A percentile compares a stretch with the other conserved stretches of the same genome.
Conservation (phyloP, 768 basidiomycete genomes). For the Lactarius quietus region DNA sequence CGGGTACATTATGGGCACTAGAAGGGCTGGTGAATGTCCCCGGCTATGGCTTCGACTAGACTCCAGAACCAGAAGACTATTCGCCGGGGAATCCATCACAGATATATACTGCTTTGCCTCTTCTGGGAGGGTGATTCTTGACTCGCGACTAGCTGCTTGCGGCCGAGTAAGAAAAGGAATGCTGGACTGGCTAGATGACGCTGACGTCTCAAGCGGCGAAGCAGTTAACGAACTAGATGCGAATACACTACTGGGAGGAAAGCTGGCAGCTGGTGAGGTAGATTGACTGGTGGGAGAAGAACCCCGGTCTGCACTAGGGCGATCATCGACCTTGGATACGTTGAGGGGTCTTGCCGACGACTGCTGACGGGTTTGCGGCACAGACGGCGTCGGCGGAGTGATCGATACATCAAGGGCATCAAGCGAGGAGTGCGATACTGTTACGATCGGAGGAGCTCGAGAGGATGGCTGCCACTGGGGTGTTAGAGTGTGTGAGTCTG, state of each 20-base stretch:
- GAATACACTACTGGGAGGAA: neutral
- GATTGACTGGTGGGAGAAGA: neutral
- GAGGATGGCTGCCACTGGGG: conserved; percentile 15
- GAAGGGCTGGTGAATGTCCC: conserved; percentile 15
- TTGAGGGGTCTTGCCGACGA: conserved; percentile 14
- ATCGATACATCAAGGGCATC: neutral
- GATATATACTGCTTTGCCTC: conserved; percentile 73
- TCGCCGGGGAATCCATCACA: conserved; percentile 59
- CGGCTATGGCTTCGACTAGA: conserved; percentile 5
- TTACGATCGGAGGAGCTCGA: conserved; percentile 11
- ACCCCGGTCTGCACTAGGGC: neutral
- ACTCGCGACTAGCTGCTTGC: conserved; percentile 50
- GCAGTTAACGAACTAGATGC: conserved; percentile 2
- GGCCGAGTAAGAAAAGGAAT: conserved; percentile 7
- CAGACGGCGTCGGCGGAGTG: neutral
- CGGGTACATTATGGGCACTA: conserved; percentile 6
- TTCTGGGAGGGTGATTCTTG: conserved; percentile 67
- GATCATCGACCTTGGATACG: conserved; percentile 11
- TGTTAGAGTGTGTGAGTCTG: conserved; percentile 17
- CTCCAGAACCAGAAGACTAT: conserved; percentile 44
- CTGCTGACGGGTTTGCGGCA: conserved; percentile 1
- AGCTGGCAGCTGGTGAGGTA: conserved; percentile 7
- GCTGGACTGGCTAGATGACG: conserved; percentile 2
- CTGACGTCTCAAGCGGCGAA: conserved; percentile 6
- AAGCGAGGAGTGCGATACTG: conserved; percentile 3